Evolutionary conservation across 306 rosid genomes (phyloP), one percentile per base, ranked within the genome.

Genomic region (Vigna hirtella): DNA sequence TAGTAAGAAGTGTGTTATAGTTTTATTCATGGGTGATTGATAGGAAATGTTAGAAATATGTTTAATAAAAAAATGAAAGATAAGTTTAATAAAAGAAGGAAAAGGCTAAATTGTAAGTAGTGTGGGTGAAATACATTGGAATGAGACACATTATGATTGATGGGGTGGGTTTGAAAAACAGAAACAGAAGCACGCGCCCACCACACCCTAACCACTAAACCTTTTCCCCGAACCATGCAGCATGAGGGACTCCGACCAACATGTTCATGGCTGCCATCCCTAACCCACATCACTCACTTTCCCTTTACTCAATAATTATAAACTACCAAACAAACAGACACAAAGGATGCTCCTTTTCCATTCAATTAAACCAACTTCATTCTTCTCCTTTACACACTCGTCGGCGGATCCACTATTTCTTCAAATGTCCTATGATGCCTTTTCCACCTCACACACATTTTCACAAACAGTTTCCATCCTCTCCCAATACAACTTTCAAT

Each of bases 161-260:
- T 53, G 26, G 45, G 22, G 48, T 59, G 16, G 2, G 11, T 42
- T 47, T 52, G 77, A 26, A 52, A 61, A 79, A 61, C 34, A 79
- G 24, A 72, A 77, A 58, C 85, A 82, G 4, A 75, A 55, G 47
- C 84, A 83, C 86, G 74, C 81, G 43, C 43, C 71, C 78, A 70
- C 81, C 81, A 74, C 81, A 42, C 83, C 73, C n/a, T 67, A 50
- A 67, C 20, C 80, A 73, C 80, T 67, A 59, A 66, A 43, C 42
- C 36, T 78, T 67, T 73, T 36, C 78, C 70, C 40, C 51, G 42
- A 40, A 48, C 73, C 86, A 74, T 69, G 83, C 83, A 74, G 65
- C 81, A 83, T 79, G 86, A 83, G 81, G 83, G 83, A 43, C 74
- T 61, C 81, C 70, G 52, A 68, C 71, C 83, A 79, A 83, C 83